Evolutionary conservation across 169 alveolate genomes (phyloP).

Genomic region (Miamiensis avidus): DNA sequence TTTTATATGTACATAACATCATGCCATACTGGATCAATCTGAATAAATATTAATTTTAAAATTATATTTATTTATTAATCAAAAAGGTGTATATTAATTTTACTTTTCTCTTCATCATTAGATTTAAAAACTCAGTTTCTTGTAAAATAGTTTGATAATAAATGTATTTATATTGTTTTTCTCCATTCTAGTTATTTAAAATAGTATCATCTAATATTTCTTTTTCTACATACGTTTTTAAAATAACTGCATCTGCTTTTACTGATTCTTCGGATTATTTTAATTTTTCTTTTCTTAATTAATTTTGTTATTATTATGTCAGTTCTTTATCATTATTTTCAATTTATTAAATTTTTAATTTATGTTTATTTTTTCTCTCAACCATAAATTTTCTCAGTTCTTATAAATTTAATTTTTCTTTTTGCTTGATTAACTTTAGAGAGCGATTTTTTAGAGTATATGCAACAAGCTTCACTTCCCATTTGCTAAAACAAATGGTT

Average conservation of each 20-base stretch:
- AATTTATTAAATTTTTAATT: too few relatives aligned
- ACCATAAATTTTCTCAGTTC: conserved; percentile 26
- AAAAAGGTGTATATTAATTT: not conserved
- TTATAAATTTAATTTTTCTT: conserved; percentile 12
- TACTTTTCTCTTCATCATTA: conserved; percentile 29
- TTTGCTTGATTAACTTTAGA: conserved; percentile 5
- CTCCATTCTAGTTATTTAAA: not conserved
- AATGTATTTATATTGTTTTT: not conserved
- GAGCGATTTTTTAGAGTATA: conserved; percentile 15
- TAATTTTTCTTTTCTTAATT: not conserved
- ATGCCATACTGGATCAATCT: conserved; percentile 27
- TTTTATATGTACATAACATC: conserved; percentile 5
- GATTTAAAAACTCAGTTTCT: conserved; percentile 12
- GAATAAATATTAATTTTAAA: not conserved
- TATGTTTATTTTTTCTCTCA: conserved; percentile 6
- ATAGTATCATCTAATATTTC: not conserved
- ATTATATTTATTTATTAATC: not conserved
- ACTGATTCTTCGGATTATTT: conserved; percentile 3
- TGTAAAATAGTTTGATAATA: not conserved
- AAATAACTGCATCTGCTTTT: conserved; percentile 13
- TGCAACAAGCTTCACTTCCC: conserved; percentile 3
- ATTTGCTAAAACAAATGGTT: conserved; percentile 1
- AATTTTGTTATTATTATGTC: conserved; percentile 1
- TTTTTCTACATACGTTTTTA: conserved; percentile 2
- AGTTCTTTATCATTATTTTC: not conserved